Base-by-base conservation (phyloP, 2,329 filamentous ascomycete genomes). In the Colletotrichum viniferum region DNA sequence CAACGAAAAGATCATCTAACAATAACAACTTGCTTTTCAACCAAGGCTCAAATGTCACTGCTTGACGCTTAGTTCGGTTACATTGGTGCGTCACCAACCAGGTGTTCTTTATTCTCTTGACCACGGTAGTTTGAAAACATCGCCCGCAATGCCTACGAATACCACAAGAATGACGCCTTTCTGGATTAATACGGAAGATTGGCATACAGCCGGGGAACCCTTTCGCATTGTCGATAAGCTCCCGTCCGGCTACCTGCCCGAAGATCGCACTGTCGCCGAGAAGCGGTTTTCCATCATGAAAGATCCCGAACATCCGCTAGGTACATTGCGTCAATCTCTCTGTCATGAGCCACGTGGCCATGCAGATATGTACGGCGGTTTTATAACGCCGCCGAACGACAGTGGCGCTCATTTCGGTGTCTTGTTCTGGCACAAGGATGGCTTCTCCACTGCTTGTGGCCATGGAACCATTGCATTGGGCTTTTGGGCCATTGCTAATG, bases 381-480 rank as follows among this genome's bases (percentile, higher is more conserved):
- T 81, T 6, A 79, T 81, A 10, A 80, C 74, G 0, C 77, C 78
- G 0, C 76, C 80, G 0, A 66, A 81, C 52, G 78, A 81, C 52
- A 4, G 58, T 1, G 77, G 76, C 1, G 80, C 80, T 21, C 65
- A 76, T 5, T 81, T 80, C 28, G 79, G 80, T 4, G 80, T 81
- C 2, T 21, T 81, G 1, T 81, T 81, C 56, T 81, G 80, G 80
- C 80, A 81, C 24, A 81, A 80, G 13, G 79, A 81, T 43, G 80
- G 80, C 8, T 80, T 81, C 65, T 81, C 80, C 1, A 81, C 80
- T 0, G 80, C 80, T 0, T 81, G 80, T 5, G 80, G 79, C 2
- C 80, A 81, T 9, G 80, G 79, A 1, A 81, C 80, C 1, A 81
- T 81, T 34, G 80, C 79, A 3, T n/a, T 81, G 7, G 80, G 80